A percentile compares a stretch with the other conserved stretches of the same genome.
Conservation (phyloP, 2,329 filamentous ascomycete species). For the Trichothecium roseum region DNA sequence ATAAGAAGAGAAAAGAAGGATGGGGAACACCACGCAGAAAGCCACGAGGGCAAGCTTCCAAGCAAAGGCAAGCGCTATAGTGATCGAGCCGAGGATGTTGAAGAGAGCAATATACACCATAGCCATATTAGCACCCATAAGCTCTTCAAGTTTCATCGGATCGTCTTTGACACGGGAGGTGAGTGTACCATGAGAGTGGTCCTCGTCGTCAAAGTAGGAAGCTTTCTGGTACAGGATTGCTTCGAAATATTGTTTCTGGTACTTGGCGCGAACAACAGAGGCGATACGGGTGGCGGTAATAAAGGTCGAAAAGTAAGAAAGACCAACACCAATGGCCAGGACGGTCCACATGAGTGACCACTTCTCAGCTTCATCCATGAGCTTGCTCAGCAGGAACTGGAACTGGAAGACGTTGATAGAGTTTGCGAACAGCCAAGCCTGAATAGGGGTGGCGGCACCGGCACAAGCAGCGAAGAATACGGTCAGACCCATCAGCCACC, state of each 20-base stretch:
- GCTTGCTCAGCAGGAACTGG: slow-evolving; percentile 12
- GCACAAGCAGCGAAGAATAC: slow-evolving; percentile 34
- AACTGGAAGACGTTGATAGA: slow-evolving; percentile 40
- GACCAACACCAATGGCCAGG: slow-evolving; percentile 40
- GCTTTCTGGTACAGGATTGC: slow-evolving; percentile 49
- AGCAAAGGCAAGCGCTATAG: slow-evolving; percentile 60
- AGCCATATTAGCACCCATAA: slow-evolving; percentile 53
- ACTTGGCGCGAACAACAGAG: slow-evolving; percentile 37
- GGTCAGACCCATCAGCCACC: slow-evolving; percentile 39
- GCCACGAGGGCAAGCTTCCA: slow-evolving; percentile 69
- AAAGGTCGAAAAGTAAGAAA: slow-evolving; percentile 37
- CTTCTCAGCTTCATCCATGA: slow-evolving; percentile 38
- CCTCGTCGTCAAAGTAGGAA: slow-evolving; percentile 49
- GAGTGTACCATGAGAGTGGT: slow-evolving; percentile 49
- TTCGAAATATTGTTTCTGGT: slow-evolving; percentile 51
- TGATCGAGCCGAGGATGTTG: slow-evolving; percentile 52
- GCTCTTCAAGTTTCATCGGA: slow-evolving; percentile 49
- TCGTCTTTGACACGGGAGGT: slow-evolving; percentile 46
- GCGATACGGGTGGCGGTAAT: slow-evolving; percentile 32
- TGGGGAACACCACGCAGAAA: slow-evolving; percentile 47
- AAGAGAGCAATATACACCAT: slow-evolving; percentile 54
- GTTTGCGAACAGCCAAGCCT: slow-evolving; percentile 45
- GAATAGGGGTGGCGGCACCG: slow-evolving; percentile 32
- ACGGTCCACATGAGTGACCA: slow-evolving; percentile 58
- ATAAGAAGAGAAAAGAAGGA: slow-evolving; percentile 36